These are phyloP conservation scores for Ophiostoma himal-ulmi DNA, from an alignment of 2,329 filamentous ascomycete genomes.

Conservation along the genomic window DNA sequence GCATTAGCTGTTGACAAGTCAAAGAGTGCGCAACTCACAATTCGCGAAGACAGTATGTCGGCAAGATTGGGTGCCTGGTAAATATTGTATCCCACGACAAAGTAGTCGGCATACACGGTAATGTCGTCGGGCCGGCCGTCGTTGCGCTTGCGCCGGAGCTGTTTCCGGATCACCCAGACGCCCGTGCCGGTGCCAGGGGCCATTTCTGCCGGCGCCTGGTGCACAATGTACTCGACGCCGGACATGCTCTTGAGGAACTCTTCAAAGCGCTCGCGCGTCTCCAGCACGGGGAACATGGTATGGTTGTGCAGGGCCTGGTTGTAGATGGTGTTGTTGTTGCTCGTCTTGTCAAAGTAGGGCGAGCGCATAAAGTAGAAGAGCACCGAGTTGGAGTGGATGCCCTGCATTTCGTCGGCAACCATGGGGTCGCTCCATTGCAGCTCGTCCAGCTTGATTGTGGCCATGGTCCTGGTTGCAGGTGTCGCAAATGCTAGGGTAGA, in stretches of 20 bases:
- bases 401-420: constrained; percentile 43
- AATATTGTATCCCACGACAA: constrained; percentile 59
- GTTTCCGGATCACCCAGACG: constrained; percentile 65
- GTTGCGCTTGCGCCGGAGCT: constrained; percentile 54
- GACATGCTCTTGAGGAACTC: constrained; percentile 57
- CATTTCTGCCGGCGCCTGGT: constrained; percentile 58
- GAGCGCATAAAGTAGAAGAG: constrained; percentile 64
- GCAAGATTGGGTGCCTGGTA: constrained; percentile 59
- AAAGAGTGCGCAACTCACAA: constrained; percentile 29
- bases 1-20: background rate
- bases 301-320: constrained; percentile 58
- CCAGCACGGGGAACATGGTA: constrained; percentile 51
- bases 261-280: constrained; percentile 59
- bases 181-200: constrained; percentile 56
- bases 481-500: background rate
- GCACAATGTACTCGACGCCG: constrained; percentile 61
- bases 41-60: constrained; percentile 53
- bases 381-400: constrained; percentile 59
- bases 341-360: constrained; percentile 62
- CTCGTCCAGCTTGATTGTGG: constrained; percentile 50
- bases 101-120: constrained; percentile 55
- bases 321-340: constrained; percentile 60
- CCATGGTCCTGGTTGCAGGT: background rate
- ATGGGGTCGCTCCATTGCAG: constrained; percentile 59
- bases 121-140: constrained; percentile 46